These are phyloP conservation scores for Ricinus communis DNA, from an alignment of 345 rosid genomes.

Conservation along the genomic window DNA sequence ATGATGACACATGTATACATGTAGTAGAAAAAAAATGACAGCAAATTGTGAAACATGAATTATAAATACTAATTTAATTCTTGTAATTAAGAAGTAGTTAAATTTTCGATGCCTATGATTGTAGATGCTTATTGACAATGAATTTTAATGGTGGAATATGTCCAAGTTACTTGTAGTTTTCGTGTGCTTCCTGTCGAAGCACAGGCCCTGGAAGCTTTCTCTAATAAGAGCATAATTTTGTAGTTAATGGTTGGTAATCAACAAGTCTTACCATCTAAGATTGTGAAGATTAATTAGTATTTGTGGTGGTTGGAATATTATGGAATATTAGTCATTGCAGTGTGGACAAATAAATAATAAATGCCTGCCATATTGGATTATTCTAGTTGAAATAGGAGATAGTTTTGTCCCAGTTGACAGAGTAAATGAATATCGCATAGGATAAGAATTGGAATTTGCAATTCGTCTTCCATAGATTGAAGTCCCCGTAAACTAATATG, in stretches of 20 bases:
- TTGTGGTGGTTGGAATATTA: slow-evolving; percentile 30
- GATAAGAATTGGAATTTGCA: no score
- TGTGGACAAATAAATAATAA: background rate
- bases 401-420: background rate
- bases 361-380: no score
- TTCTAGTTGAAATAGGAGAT: background rate
- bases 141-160: background rate
- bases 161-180: background rate
- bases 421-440: background rate
- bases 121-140: background rate
- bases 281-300: slow-evolving; percentile 9
- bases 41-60: no score
- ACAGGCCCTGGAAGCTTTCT: background rate
- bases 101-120: no score
- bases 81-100: no score
- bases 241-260: slow-evolving; percentile 16
- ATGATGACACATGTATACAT: no score
- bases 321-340: background rate
- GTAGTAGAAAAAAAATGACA: no score
- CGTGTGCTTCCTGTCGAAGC: background rate
- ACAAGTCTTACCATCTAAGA: background rate
- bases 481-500: no score
- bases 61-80: no score
- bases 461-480: no score
- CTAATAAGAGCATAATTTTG: background rate